A percentile compares a stretch with the other conserved stretches of the same genome.
phyloP scores from a whole-genome alignment of 2,329 filamentous ascomycete species.

The Pyricularia grisea region DNA sequence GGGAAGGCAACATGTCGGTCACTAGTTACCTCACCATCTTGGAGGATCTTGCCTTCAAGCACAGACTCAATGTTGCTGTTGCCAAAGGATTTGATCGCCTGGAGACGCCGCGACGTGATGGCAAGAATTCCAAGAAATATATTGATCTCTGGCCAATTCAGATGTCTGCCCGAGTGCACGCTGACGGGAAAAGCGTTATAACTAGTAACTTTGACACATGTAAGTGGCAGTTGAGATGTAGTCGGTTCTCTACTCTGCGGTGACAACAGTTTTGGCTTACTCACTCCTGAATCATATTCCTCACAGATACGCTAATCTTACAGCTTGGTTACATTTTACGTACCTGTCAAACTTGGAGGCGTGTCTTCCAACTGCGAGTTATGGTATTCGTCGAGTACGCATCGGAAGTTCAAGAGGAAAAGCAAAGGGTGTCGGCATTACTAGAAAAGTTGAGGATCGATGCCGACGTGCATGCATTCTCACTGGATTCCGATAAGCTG shows the following conservation, averaged over 20 bases:
- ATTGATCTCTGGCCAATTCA: slow-evolving; percentile 90
- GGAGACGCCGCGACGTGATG: slow-evolving; percentile 57
- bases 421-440: slow-evolving; percentile 59
- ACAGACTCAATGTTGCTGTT: slow-evolving; percentile 77
- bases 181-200: slow-evolving; percentile 57
- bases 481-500: slow-evolving; percentile 65
- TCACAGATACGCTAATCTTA: slow-evolving; percentile 62
- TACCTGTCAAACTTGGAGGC: slow-evolving; percentile 74
- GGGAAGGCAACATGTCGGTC: slow-evolving; percentile 58
- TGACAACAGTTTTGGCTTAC: slow-evolving; percentile 9
- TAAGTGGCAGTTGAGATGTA: slow-evolving; percentile 25
- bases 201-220: slow-evolving; percentile 92
- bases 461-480: slow-evolving; percentile 71
- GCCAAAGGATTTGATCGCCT: slow-evolving; percentile 72
- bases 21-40: slow-evolving; percentile 73
- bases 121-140: slow-evolving; percentile 58
- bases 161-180: slow-evolving; percentile 75
- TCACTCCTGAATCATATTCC: not conserved
- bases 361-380: slow-evolving; percentile 62
- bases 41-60: slow-evolving; percentile 67
- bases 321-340: slow-evolving; percentile 78
- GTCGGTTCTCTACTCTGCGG: not conserved
- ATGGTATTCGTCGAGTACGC: slow-evolving; percentile 88
- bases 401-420: slow-evolving; percentile 71
- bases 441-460: slow-evolving; percentile 76